These are phyloP conservation scores for Backusella liffmaniae DNA, from an alignment of 192 early-diverging fungal genomes.

Conservation along the genomic window DNA sequence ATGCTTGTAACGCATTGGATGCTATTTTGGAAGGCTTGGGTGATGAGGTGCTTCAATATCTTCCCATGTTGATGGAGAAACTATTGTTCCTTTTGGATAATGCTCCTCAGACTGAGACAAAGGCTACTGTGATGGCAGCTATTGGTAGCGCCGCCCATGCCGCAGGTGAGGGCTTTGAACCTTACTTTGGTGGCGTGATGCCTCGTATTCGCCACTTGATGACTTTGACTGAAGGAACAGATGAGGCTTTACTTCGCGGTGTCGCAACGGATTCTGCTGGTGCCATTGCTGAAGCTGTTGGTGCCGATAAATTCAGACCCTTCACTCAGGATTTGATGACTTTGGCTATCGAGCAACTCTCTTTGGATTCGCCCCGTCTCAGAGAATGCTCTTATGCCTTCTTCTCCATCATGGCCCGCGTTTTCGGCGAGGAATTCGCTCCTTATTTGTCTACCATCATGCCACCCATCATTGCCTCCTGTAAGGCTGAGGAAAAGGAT, in stretches of 20 bases:
- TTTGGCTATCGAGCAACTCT: slow-evolving; percentile 75
- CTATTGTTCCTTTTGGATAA: slow-evolving; percentile 73
- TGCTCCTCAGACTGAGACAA: slow-evolving; percentile 61
- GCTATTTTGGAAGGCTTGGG: slow-evolving; percentile 87
- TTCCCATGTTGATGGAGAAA: slow-evolving; percentile 81
- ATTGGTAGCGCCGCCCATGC: slow-evolving; percentile 92
- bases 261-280: slow-evolving; percentile 84
- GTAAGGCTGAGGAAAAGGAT: slow-evolving; percentile 70
- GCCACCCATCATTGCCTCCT: slow-evolving; percentile 79
- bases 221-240: slow-evolving; percentile 62
- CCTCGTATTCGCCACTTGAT: slow-evolving; percentile 70
- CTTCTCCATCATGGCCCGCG: slow-evolving; percentile 79
- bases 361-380: slow-evolving; percentile 68
- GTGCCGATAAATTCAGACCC: slow-evolving; percentile 77
- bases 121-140: slow-evolving; percentile 77
- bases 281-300: slow-evolving; percentile 85
- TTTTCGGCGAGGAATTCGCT: slow-evolving; percentile 82
- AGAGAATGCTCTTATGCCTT: slow-evolving; percentile 87
- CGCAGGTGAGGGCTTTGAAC: slow-evolving; percentile 65
- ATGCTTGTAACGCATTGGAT: slow-evolving; percentile 84
- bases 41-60: slow-evolving; percentile 75
- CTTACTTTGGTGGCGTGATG: slow-evolving; percentile 78
- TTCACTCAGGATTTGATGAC: slow-evolving; percentile 73
- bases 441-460: slow-evolving; percentile 73
- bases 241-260: slow-evolving; percentile 78